phyloP scores from a whole-genome alignment of 331 rosid genomes.

The Telfairia occidentalis region DNA sequence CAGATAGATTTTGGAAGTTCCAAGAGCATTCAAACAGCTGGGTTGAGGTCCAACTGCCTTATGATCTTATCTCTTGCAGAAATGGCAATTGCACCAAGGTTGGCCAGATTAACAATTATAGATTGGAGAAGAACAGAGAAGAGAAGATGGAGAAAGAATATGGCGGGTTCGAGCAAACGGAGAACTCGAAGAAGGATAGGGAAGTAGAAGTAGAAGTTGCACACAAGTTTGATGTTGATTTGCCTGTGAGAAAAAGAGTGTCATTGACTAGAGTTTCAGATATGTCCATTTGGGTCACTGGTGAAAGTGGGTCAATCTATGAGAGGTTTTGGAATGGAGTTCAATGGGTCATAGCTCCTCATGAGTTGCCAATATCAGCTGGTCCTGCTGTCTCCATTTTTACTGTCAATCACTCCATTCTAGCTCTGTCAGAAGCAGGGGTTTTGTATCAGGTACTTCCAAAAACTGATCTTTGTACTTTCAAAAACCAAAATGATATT shows the following conservation, averaged over 20 bases:
- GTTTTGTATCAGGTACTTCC: constrained; percentile 54
- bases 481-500: not conserved
- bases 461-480: not conserved
- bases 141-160: constrained; percentile 15
- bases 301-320: constrained; percentile 78
- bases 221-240: constrained; percentile 20
- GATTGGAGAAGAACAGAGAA: constrained; percentile 6
- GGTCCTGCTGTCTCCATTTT: constrained; percentile 55
- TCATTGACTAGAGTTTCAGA: constrained; percentile 74
- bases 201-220: constrained; percentile 10
- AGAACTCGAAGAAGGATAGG: constrained; percentile 9
- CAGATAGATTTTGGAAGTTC: constrained; percentile 72
- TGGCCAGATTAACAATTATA: constrained; percentile 19
- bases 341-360: constrained; percentile 85
- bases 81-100: constrained; percentile 33
- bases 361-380: constrained; percentile 53
- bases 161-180: constrained; percentile 21
- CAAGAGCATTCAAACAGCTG: constrained; percentile 53
- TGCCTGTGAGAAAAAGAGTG: constrained; percentile 58
- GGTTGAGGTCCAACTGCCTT: constrained; percentile 76
- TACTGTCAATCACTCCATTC: constrained; percentile 50
- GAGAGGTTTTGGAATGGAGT: constrained; percentile 97
- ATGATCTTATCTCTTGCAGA: constrained; percentile 49
- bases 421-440: constrained; percentile 76
- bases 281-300: constrained; percentile 68